Evolutionary conservation across 1,284 basidiomycete species (phyloP).

Genomic region (Peniophora sp.): DNA sequence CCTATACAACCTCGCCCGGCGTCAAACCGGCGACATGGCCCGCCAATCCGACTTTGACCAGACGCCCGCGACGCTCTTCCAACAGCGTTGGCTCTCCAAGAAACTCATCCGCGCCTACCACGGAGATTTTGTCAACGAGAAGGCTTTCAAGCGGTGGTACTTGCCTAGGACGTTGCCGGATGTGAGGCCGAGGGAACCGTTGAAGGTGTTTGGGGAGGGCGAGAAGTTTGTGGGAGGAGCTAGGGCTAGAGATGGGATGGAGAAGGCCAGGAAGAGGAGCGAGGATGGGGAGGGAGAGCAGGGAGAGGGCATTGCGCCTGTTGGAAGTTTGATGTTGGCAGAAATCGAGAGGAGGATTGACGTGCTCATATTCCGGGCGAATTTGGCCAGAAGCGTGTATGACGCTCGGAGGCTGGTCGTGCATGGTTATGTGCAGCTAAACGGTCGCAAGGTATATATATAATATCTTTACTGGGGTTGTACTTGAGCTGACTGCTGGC

Average conservation of each 20-base stretch:
- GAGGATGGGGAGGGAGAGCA: conserved; percentile 21
- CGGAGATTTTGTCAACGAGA: conserved; percentile 91
- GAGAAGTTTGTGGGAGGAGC: conserved; percentile 45
- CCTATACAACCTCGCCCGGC: conserved; percentile 62
- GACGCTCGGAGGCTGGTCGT: conserved; percentile 83
- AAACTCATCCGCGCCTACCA: conserved; percentile 92
- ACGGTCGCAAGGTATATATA: conserved; percentile 75
- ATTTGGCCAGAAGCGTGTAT: conserved; percentile 88
- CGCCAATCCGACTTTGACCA: conserved; percentile 50
- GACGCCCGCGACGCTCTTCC: conserved; percentile 69
- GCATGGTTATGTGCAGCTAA: conserved; percentile 84
- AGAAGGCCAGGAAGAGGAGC: conserved; percentile 42
- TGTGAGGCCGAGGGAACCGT: conserved; percentile 53
- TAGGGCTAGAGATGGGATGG: conserved; percentile 35
- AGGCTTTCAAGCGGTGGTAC: conserved; percentile 93
- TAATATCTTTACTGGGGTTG: conserved; percentile 2
- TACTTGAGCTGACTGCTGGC: conserved; percentile 1
- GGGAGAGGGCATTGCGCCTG: conserved; percentile 62
- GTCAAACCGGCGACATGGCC: conserved; percentile 36
- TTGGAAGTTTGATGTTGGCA: conserved; percentile 86
- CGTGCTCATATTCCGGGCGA: conserved; percentile 85
- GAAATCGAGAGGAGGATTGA: conserved; percentile 95
- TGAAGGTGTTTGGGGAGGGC: conserved; percentile 23
- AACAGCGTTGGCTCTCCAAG: conserved; percentile 90
- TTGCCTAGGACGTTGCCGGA: conserved; percentile 84